Conservation (phyloP, 345 rosid genomes). For the Lepidium didymum region DNA sequence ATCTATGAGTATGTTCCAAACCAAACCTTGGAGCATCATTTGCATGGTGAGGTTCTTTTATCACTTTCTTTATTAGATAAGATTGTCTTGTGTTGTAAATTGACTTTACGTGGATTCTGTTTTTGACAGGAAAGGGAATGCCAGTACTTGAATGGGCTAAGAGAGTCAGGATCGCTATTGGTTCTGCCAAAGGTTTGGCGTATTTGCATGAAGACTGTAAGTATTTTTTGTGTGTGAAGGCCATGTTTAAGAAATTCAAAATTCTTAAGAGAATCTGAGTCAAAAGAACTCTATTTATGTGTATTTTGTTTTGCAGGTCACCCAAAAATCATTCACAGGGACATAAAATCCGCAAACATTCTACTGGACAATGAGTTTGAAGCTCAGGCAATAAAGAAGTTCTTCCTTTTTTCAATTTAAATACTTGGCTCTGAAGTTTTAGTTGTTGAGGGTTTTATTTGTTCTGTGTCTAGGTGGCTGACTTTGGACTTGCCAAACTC, state of each 20-base stretch:
- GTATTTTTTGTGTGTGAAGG: conserved; percentile 21
- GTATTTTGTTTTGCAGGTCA: conserved; percentile 46
- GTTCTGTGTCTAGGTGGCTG: conserved; percentile 66
- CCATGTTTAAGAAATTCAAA: not conserved
- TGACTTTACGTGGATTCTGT: not conserved
- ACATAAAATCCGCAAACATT: conserved; percentile 91
- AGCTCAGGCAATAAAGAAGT: conserved; percentile 57
- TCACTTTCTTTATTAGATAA: not conserved
- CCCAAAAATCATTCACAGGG: conserved; percentile 92
- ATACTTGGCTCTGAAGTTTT: not conserved
- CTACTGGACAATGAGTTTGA: conserved; percentile 70
- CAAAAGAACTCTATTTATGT: not conserved
- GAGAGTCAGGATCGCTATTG: conserved; percentile 74
- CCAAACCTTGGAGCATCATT: conserved; percentile 75
- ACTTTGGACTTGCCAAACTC: conserved; percentile 94
- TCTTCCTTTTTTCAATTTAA: not conserved
- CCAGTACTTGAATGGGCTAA: conserved; percentile 64
- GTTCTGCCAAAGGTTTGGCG: conserved; percentile 96
- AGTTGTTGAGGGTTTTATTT: not conserved
- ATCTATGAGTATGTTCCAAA: conserved; percentile 85
- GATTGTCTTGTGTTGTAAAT: not conserved
- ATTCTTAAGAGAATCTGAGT: not conserved
- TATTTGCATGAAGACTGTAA: conserved; percentile 90
- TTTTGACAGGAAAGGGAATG: conserved; percentile 38
- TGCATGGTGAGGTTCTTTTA: conserved; percentile 47